Evolutionary conservation across 768 basidiomycete species (phyloP).

Genomic region (Pisolithus tinctorius): DNA sequence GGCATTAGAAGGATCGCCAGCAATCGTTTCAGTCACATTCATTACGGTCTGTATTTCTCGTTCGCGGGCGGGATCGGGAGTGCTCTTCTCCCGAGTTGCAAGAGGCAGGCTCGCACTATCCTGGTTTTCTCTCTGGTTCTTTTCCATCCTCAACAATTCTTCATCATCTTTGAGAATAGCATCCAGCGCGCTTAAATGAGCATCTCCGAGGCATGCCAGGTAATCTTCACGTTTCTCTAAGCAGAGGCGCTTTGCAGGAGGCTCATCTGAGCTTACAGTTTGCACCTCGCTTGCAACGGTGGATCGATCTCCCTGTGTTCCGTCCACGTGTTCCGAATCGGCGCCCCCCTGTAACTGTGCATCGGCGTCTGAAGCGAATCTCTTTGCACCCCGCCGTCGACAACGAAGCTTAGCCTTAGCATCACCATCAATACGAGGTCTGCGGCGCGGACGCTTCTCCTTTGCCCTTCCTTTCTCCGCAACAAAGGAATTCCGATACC

Average conservation of each 20-base stretch:
- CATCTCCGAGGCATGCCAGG: conserved; percentile 18
- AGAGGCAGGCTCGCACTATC: not conserved
- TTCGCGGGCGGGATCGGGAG: no score
- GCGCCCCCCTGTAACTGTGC: not conserved
- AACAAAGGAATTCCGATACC: not conserved
- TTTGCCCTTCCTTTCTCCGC: not conserved
- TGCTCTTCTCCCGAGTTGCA: no score
- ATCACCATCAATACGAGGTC: not conserved
- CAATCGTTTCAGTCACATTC: not conserved
- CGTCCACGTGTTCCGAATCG: not conserved
- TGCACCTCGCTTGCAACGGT: not conserved
- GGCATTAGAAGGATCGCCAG: conserved; percentile 10
- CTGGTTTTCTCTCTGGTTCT: not conserved
- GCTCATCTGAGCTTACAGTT: not conserved
- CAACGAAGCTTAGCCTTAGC: not conserved
- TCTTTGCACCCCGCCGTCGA: not conserved
- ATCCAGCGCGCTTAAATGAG: conserved; percentile 31
- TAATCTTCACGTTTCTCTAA: conserved; percentile 4
- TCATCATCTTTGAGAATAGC: conserved; percentile 27
- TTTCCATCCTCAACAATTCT: conserved; percentile 8
- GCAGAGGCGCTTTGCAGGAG: not conserved
- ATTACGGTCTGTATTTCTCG: no score
- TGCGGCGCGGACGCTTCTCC: not conserved
- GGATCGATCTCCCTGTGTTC: not conserved
- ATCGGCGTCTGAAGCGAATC: not conserved